These are phyloP conservation scores for Marasmius sp. DNA, from an alignment of 1,284 basidiomycete genomes.

Conservation along the genomic window DNA sequence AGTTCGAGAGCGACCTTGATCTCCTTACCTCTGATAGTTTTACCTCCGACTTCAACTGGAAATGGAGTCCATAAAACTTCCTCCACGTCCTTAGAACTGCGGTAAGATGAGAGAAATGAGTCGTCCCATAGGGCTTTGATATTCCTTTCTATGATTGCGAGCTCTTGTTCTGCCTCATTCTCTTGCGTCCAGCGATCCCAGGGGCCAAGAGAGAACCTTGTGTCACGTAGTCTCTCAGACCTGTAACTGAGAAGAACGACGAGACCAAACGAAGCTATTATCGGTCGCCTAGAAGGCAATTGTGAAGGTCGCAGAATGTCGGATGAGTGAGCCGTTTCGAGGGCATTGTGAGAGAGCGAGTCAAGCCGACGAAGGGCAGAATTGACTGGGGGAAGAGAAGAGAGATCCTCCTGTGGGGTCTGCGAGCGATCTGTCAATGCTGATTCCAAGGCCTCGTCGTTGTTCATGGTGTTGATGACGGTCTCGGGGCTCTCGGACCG, in stretches of 20 bases:
- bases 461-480: not conserved
- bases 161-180: slow-evolving; percentile 18
- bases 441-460: not conserved
- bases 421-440: not conserved
- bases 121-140: slow-evolving; percentile 29
- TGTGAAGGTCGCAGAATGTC: slow-evolving; percentile 5
- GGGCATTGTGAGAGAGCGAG: not conserved
- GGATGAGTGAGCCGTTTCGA: not conserved
- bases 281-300: not conserved
- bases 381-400: slow-evolving; percentile 12
- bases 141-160: slow-evolving; percentile 25
- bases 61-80: slow-evolving; percentile 37
- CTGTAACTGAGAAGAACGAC: slow-evolving; percentile 33
- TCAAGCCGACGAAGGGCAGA: slow-evolving; percentile 11
- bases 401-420: slow-evolving; percentile 11
- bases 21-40: slow-evolving; percentile 31
- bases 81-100: slow-evolving; percentile 31
- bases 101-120: slow-evolving; percentile 32
- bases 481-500: not conserved
- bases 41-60: slow-evolving; percentile 22
- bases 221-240: slow-evolving; percentile 17
- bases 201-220: slow-evolving; percentile 18
- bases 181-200: slow-evolving; percentile 33
- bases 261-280: slow-evolving; percentile 31
- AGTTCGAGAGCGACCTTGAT: not conserved